A percentile compares a stretch with the other conserved stretches of the same genome.
Evolutionary conservation across 768 basidiomycete species (phyloP).

Genomic region (Pholiota molesta): DNA sequence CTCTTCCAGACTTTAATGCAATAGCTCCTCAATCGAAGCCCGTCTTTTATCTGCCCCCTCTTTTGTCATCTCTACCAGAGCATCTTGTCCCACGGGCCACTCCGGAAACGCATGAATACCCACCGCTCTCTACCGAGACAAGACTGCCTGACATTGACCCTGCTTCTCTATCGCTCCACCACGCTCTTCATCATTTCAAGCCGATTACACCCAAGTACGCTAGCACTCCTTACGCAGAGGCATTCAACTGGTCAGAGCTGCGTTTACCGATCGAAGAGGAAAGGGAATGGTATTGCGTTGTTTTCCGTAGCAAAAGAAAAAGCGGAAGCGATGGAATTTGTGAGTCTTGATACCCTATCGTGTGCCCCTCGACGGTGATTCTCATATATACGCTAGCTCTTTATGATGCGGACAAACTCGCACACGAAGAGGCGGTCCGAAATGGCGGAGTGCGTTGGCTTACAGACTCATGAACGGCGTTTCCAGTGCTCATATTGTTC

Average conservation of each 20-base stretch:
- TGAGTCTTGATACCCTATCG: slow-evolving; percentile 34
- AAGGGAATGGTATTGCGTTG: slow-evolving; percentile 92
- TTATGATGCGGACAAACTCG: slow-evolving; percentile 83
- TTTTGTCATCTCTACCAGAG: slow-evolving; percentile 75
- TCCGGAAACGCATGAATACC: slow-evolving; percentile 29
- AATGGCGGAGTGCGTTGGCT: slow-evolving; percentile 73
- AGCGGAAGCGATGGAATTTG: slow-evolving; percentile 69
- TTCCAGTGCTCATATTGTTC: slow-evolving; percentile 13
- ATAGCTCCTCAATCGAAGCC: slow-evolving; percentile 34
- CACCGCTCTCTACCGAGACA: slow-evolving; percentile 65
- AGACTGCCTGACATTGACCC: slow-evolving; percentile 86
- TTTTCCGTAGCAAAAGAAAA: slow-evolving; percentile 80
- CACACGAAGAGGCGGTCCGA: slow-evolving; percentile 91
- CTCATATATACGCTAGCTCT: slow-evolving; percentile 48
- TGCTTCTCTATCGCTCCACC: slow-evolving; percentile 82
- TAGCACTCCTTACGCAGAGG: slow-evolving; percentile 59
- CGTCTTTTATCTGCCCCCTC: slow-evolving; percentile 82
- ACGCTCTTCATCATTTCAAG: slow-evolving; percentile 77
- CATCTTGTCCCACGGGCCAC: slow-evolving; percentile 33
- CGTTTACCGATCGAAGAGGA: slow-evolving; percentile 69
- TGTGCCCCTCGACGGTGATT: background rate
- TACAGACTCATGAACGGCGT: background rate
- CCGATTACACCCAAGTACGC: slow-evolving; percentile 69
- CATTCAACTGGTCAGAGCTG: slow-evolving; percentile 89
- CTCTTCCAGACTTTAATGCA: slow-evolving; percentile 22